These are phyloP conservation scores for Vigna unguiculata DNA, from an alignment of 306 rosid genomes.

Conservation along the genomic window DNA sequence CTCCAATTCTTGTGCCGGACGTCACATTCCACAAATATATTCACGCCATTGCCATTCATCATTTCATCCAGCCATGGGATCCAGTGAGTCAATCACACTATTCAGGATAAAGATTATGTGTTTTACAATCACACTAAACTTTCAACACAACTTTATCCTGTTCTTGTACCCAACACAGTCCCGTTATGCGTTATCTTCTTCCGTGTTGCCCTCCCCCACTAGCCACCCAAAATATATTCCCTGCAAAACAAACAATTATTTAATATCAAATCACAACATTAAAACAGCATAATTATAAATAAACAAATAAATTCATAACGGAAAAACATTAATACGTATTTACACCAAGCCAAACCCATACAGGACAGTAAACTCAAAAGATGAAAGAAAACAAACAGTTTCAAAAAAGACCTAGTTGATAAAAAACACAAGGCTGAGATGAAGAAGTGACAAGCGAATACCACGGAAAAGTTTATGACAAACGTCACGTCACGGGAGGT, in stretches of 20 bases:
- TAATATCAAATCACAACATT: not conserved
- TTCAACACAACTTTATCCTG: slow-evolving; percentile 22
- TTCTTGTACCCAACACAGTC: slow-evolving; percentile 34
- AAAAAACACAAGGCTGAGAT: not conserved
- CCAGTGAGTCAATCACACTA: not conserved
- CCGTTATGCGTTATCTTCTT: not conserved
- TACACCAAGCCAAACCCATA: not conserved
- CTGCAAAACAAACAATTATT: slow-evolving; percentile 49
- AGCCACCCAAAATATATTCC: slow-evolving; percentile 7
- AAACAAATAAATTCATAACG: not conserved
- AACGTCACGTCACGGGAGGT: not conserved
- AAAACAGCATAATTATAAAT: not conserved
- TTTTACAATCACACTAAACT: not conserved
- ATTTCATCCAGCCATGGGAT: slow-evolving; percentile 6
- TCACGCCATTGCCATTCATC: not conserved
- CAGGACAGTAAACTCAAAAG: not conserved
- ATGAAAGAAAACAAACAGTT: not conserved
- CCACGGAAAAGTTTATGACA: not conserved
- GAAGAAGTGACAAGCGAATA: too few species aligned
- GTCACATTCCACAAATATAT: slow-evolving; percentile 14
- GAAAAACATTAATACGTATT: not conserved
- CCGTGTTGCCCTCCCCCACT: not conserved
- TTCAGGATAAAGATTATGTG: not conserved
- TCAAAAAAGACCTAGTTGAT: not conserved
- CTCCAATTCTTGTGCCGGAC: not conserved